phyloP scores from a whole-genome alignment of 768 basidiomycete species.

The Kwoniella europaea region DNA sequence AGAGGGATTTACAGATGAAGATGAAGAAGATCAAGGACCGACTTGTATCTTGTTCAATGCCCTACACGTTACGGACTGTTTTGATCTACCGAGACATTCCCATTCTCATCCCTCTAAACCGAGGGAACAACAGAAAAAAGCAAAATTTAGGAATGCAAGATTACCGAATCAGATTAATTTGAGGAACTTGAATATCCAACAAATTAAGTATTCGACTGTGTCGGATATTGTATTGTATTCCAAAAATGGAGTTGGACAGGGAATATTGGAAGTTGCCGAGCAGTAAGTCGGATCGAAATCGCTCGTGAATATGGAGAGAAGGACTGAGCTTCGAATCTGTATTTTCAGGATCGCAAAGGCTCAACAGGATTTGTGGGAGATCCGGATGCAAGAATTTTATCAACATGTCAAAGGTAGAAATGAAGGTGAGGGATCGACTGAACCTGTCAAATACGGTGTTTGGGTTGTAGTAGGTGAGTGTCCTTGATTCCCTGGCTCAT shows the following conservation, averaged over 20 bases:
- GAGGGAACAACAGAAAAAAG: neutral
- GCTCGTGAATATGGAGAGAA: no score
- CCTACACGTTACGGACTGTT: conserved; percentile 48
- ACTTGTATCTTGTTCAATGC: conserved; percentile 47
- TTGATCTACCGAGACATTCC: conserved; percentile 37
- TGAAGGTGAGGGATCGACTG: conserved; percentile 38
- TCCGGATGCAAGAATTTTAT: conserved; percentile 48
- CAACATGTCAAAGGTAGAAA: conserved; percentile 12
- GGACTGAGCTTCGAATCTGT: neutral
- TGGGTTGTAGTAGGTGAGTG: conserved; percentile 55
- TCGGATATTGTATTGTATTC: conserved; percentile 57
- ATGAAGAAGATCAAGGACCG: conserved; percentile 35
- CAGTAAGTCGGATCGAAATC: conserved; percentile 30
- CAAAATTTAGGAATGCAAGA: conserved; percentile 43
- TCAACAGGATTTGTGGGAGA: conserved; percentile 50
- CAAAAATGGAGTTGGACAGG: conserved; percentile 44
- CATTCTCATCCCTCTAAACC: neutral
- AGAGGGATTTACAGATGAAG: conserved; percentile 16
- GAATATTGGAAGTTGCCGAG: conserved; percentile 51
- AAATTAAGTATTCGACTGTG: conserved; percentile 58
- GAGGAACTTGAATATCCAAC: conserved; percentile 56
- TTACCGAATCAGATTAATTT: conserved; percentile 53
- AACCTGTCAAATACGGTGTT: conserved; percentile 56
- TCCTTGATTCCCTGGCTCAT: neutral
- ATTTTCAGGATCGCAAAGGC: conserved; percentile 49